Evolutionary conservation across 2,329 filamentous ascomycete species (phyloP).

Genomic region (Fusarium haematococcum): DNA sequence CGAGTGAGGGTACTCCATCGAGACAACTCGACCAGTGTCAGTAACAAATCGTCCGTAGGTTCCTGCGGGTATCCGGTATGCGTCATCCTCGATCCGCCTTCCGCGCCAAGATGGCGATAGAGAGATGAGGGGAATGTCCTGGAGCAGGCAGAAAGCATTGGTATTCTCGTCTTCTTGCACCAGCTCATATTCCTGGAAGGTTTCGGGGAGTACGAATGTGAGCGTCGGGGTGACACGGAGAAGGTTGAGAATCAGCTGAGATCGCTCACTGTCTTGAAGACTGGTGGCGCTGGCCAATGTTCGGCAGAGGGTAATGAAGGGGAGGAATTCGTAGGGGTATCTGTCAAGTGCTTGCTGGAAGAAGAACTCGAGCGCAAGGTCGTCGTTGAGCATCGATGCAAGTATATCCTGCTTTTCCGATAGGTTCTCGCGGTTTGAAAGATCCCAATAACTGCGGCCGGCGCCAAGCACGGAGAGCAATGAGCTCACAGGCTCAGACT

Average conservation of each 20-base stretch:
- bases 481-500: constrained; percentile 75
- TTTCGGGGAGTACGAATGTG: constrained; percentile 79
- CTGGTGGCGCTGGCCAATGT: constrained; percentile 62
- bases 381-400: constrained; percentile 51
- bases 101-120: constrained; percentile 59
- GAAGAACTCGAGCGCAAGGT: constrained; percentile 65
- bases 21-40: constrained; percentile 79
- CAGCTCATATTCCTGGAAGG: constrained; percentile 81
- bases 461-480: constrained; percentile 73
- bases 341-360: constrained; percentile 78
- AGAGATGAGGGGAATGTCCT: constrained; percentile 73
- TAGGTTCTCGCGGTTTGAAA: constrained; percentile 53
- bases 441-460: constrained; percentile 65
- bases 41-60: constrained; percentile 80
- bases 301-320: constrained; percentile 79
- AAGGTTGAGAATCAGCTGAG: constrained; percentile 69
- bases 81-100: constrained; percentile 58
- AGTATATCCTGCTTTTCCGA: constrained; percentile 49
- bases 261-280: constrained; percentile 47
- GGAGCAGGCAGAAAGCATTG: constrained; percentile 78
- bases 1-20: constrained; percentile 84
- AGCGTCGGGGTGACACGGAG: constrained; percentile 78
- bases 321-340: constrained; percentile 87
- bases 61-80: constrained; percentile 73
- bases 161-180: constrained; percentile 88